phyloP scores from a whole-genome alignment of 78 protist species.

The Cavenderia fasciculata region DNA sequence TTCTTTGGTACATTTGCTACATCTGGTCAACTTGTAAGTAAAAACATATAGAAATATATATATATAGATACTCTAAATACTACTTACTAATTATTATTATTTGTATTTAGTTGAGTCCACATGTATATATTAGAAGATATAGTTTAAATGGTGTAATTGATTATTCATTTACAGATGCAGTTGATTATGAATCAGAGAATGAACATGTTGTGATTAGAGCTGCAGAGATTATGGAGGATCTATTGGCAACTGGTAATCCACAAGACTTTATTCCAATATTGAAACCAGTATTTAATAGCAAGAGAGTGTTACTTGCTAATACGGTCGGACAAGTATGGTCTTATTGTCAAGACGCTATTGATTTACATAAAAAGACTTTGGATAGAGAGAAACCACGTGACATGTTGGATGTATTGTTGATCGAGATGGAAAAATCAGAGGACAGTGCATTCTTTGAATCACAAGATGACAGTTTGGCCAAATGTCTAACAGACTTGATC shows the following conservation, averaged over 20 bases:
- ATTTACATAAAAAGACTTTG: slow-evolving; percentile 48
- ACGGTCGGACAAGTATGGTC: slow-evolving; percentile 72
- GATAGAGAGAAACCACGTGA: slow-evolving; percentile 55
- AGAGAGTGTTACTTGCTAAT: slow-evolving; percentile 11
- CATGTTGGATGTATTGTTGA: slow-evolving; percentile 28
- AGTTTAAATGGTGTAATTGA: slow-evolving; percentile 74
- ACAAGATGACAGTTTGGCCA: slow-evolving; percentile 29
- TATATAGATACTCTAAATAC: too few relatives aligned
- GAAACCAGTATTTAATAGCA: slow-evolving; percentile 37
- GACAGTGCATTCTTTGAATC: slow-evolving; percentile 31
- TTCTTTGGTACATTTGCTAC: slow-evolving; percentile 36
- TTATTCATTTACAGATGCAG: slow-evolving; percentile 55
- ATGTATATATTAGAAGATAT: slow-evolving; percentile 63
- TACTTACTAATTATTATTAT: neutral
- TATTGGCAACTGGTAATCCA: slow-evolving; percentile 72
- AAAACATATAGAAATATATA: too few relatives aligned
- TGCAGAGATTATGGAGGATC: slow-evolving; percentile 75
- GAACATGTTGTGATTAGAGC: slow-evolving; percentile 64
- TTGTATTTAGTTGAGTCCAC: slow-evolving; percentile 55
- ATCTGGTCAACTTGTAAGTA: slow-evolving; percentile 22
- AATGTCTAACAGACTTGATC: slow-evolving; percentile 66
- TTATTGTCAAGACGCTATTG: slow-evolving; percentile 40
- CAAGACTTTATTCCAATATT: slow-evolving; percentile 64
- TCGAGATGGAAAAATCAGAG: slow-evolving; percentile 58
- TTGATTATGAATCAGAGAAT: slow-evolving; percentile 59